These are phyloP conservation scores for Aotearoamyces nothofagi DNA, from an alignment of 2,329 filamentous ascomycete species.

Conservation along the genomic window DNA sequence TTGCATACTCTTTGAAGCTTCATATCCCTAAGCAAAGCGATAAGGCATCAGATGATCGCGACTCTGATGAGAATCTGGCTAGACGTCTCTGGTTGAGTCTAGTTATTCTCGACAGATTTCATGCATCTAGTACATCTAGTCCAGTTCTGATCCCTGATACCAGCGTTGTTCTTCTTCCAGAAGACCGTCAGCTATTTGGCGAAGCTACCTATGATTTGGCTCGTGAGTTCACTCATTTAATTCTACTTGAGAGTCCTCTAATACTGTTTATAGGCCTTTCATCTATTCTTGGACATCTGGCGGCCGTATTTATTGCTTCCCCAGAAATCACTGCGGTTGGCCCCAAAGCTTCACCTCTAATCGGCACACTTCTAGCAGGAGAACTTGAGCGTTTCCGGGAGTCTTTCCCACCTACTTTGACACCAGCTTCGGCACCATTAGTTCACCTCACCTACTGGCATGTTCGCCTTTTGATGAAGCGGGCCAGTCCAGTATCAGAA, in stretches of 20 bases:
- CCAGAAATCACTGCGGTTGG: slow-evolving; percentile 26
- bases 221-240: slow-evolving; percentile 38
- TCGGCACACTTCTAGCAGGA: slow-evolving; percentile 35
- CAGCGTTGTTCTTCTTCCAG: slow-evolving; percentile 41
- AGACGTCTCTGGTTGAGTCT: slow-evolving; percentile 59
- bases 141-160: slow-evolving; percentile 47
- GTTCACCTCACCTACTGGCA: slow-evolving; percentile 59
- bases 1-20: slow-evolving; percentile 50
- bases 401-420: slow-evolving; percentile 41
- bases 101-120: slow-evolving; percentile 58
- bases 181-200: slow-evolving; percentile 44
- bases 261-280: too few species aligned
- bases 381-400: slow-evolving; percentile 52
- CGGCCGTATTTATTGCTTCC: slow-evolving; percentile 28
- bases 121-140: slow-evolving; percentile 50
- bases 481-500: slow-evolving; percentile 39
- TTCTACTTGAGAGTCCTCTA: background rate
- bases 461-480: slow-evolving; percentile 45
- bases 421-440: slow-evolving; percentile 33
- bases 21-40: slow-evolving; percentile 30
- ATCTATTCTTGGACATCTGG: slow-evolving; percentile 39
- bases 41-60: slow-evolving; percentile 30
- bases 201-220: slow-evolving; percentile 48
- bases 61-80: slow-evolving; percentile 46
- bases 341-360: slow-evolving; percentile 24